Evolutionary conservation across 805 yeast genomes (phyloP).

Genomic region (Starmerella riodocensis): DNA sequence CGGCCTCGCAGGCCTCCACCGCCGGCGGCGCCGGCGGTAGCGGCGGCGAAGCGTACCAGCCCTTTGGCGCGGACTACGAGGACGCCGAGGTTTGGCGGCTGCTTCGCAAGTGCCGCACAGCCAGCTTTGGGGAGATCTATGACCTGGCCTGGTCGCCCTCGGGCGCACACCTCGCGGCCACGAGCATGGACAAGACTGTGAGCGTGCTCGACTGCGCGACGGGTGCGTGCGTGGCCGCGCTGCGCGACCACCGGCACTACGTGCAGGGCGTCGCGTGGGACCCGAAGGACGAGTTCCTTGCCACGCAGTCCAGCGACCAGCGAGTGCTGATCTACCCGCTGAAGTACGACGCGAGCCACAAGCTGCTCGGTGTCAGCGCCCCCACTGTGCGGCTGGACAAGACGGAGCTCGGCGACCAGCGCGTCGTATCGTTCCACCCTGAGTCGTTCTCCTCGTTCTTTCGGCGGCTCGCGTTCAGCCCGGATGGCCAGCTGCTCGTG

Average conservation of each 20-base stretch:
- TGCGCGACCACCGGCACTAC: slow-evolving; percentile 69
- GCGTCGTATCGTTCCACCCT: slow-evolving; percentile 35
- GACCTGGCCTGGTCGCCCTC: slow-evolving; percentile 92
- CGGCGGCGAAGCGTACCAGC: slow-evolving; percentile 27
- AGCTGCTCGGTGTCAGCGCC: not conserved
- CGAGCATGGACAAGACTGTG: slow-evolving; percentile 79
- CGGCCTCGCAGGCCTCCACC: too few species aligned
- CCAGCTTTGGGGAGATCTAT: slow-evolving; percentile 61
- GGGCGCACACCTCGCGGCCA: slow-evolving; percentile 61
- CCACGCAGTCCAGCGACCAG: slow-evolving; percentile 85
- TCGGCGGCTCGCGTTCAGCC: slow-evolving; percentile 72
- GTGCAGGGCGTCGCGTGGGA: slow-evolving; percentile 98
- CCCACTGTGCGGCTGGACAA: slow-evolving; percentile 6
- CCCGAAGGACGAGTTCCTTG: slow-evolving; percentile 61
- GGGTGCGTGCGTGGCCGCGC: slow-evolving; percentile 45
- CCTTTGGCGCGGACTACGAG: slow-evolving; percentile 42
- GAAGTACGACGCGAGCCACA: not conserved
- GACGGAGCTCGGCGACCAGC: slow-evolving; percentile 2
- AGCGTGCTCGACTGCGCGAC: slow-evolving; percentile 48
- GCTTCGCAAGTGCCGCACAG: slow-evolving; percentile 31
- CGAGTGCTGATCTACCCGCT: slow-evolving; percentile 57
- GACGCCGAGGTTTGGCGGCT: slow-evolving; percentile 63
- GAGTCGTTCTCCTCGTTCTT: slow-evolving; percentile 86
- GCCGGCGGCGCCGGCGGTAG: too few species aligned
- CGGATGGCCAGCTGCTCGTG: slow-evolving; percentile 72